Conservation (phyloP, 2,329 filamentous ascomycete species). For the Anthostomella pinea region DNA sequence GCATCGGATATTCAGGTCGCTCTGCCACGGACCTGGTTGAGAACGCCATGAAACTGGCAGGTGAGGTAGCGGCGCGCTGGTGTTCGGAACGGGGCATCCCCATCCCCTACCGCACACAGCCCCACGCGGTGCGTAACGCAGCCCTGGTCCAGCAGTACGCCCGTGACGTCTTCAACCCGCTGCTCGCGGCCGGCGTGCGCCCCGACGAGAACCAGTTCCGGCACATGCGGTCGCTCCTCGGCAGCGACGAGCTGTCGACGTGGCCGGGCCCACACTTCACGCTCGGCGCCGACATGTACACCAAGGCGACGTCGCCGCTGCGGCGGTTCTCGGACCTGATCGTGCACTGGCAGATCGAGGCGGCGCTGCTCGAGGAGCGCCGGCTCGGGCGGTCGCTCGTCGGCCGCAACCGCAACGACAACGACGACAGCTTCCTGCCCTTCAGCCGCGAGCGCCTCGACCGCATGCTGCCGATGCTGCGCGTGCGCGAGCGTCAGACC, state of each 20-base stretch:
- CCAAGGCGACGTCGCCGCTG: conserved; percentile 64
- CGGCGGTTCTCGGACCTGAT: conserved; percentile 62
- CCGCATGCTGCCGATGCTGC: conserved; percentile 47
- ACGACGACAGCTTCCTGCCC: conserved; percentile 39
- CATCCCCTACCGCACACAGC: conserved; percentile 55
- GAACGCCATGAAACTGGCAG: conserved; percentile 59
- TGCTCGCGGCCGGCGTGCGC: conserved; percentile 34
- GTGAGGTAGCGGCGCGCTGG: conserved; percentile 60
- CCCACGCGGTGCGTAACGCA: conserved; percentile 38
- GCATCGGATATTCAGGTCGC: conserved; percentile 32
- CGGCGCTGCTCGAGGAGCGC: conserved; percentile 48
- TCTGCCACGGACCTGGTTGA: conserved; percentile 40
- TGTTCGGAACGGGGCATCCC: conserved; percentile 56
- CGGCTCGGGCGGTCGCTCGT: conserved; percentile 34
- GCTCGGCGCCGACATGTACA: conserved; percentile 59
- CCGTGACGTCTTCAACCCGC: conserved; percentile 37
- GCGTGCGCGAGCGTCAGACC: conserved; percentile 51
- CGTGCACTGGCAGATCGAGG: conserved; percentile 65
- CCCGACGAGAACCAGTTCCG: conserved; percentile 32
- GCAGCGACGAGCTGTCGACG: conserved; percentile 51
- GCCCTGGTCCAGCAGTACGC: conserved; percentile 37
- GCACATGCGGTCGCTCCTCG: conserved; percentile 40
- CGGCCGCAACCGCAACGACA: conserved; percentile 26
- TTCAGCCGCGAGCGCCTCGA: conserved; percentile 42
- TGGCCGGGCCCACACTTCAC: conserved; percentile 53